Conservation (phyloP, 1,284 basidiomycete genomes). For the Sphagnurus paluster region DNA sequence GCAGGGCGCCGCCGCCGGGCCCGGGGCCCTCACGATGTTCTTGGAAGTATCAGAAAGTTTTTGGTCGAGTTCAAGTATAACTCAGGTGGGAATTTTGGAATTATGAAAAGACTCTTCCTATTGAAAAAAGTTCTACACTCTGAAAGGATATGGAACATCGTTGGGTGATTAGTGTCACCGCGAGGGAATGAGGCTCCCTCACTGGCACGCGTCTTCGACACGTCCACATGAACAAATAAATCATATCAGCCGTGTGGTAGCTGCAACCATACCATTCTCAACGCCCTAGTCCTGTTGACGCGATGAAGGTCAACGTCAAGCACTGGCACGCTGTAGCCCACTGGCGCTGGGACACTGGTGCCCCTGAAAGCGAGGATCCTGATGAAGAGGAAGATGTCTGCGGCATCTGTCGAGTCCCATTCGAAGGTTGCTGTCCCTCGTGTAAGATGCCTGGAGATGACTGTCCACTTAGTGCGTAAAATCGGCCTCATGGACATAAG, state of each 20-base stretch:
- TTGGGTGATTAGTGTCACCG: too few relatives aligned
- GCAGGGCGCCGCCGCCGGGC: too few relatives aligned
- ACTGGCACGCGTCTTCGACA: slow-evolving; percentile 16
- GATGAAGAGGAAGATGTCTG: slow-evolving; percentile 87
- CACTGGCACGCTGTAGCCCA: slow-evolving; percentile 84
- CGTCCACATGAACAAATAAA: slow-evolving; percentile 20
- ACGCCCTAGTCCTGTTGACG: too few relatives aligned
- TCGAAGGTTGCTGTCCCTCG: slow-evolving; percentile 89
- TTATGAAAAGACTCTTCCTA: too few relatives aligned
- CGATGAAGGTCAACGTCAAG: slow-evolving; percentile 81
- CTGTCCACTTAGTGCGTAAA: slow-evolving; percentile 81
- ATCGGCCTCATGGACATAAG: too few relatives aligned
- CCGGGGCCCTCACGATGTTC: too few relatives aligned
- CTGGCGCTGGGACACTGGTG: slow-evolving; percentile 83
- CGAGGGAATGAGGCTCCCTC: too few relatives aligned
- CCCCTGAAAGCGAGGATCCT: slow-evolving; percentile 52
- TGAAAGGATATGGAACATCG: too few relatives aligned
- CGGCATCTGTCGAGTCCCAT: slow-evolving; percentile 90
- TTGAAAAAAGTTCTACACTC: too few relatives aligned
- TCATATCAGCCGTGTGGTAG: slow-evolving; percentile 16
- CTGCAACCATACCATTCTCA: background rate
- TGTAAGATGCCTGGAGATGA: slow-evolving; percentile 97
- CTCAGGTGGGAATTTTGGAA: too few relatives aligned
- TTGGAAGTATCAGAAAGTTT: too few relatives aligned
- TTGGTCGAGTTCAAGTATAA: too few relatives aligned